These are phyloP conservation scores for Yarrowia osloensis DNA, from an alignment of 805 yeast genomes.

Conservation along the genomic window DNA sequence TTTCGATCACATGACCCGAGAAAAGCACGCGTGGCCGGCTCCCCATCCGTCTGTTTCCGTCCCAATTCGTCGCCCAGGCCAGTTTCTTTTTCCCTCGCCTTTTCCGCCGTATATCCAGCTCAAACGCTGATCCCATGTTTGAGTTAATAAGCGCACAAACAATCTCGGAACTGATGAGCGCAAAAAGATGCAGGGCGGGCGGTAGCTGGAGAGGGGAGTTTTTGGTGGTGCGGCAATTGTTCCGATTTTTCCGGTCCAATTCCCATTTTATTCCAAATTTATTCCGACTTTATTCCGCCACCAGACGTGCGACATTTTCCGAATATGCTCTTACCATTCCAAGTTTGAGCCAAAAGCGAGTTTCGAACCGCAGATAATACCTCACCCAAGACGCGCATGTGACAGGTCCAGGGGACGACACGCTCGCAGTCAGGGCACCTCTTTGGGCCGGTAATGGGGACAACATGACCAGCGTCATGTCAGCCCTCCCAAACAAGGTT, in stretches of 20 bases:
- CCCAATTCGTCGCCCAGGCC: no score
- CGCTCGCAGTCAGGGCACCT: not conserved
- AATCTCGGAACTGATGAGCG: no score
- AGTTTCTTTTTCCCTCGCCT: not conserved
- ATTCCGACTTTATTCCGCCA: no score
- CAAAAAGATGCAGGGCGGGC: no score
- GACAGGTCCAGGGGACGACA: not conserved
- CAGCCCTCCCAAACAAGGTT: conserved; percentile 24
- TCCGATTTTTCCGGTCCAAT: no score
- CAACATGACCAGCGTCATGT: not conserved
- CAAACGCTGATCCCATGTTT: not conserved
- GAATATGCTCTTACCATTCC: not conserved
- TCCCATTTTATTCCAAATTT: no score
- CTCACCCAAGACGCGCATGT: not conserved
- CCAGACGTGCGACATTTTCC: not conserved
- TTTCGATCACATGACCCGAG: no score
- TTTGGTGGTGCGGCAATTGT: not conserved
- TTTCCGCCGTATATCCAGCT: not conserved
- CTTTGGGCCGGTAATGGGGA: not conserved
- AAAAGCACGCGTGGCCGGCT: no score
- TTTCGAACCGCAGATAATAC: conserved; percentile 10
- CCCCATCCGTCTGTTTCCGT: no score
- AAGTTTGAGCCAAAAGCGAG: conserved; percentile 5
- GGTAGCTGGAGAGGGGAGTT: no score
- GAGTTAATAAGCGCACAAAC: not conserved